These are phyloP conservation scores for Endothia cerciana DNA, from an alignment of 2,329 filamentous ascomycete species.

Conservation along the genomic window DNA sequence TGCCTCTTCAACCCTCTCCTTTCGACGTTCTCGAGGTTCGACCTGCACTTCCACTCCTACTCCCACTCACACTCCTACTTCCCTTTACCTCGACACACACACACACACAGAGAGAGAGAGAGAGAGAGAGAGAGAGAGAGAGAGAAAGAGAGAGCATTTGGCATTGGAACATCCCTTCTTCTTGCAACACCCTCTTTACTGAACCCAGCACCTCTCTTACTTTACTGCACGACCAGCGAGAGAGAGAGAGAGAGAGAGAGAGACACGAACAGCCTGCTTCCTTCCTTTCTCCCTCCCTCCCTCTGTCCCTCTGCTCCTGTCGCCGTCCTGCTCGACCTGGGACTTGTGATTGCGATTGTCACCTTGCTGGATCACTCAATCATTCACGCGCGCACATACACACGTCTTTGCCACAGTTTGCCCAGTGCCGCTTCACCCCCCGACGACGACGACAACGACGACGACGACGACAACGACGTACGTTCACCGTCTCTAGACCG, in stretches of 20 bases:
- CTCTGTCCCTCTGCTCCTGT: not conserved
- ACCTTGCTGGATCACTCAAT: not conserved
- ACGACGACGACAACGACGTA: not conserved
- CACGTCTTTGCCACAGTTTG: not conserved
- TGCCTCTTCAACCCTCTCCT: not conserved
- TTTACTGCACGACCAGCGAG: too few species aligned
- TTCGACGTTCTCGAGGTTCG: not conserved
- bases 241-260: too few species aligned
- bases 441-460: too few species aligned
- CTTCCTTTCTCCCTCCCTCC: not conserved
- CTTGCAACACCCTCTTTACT: too few species aligned
- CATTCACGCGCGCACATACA: not conserved
- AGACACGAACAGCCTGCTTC: too few species aligned
- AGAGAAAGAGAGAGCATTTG: too few species aligned
- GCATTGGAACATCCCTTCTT: not conserved
- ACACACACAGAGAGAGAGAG: too few species aligned
- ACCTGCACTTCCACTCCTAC: not conserved
- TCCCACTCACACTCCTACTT: not conserved
- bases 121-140: too few species aligned
- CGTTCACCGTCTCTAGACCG: constrained; percentile 1
- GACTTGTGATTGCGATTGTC: not conserved
- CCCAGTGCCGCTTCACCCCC: not conserved
- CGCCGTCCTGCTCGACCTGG: not conserved
- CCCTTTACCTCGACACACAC: not conserved
- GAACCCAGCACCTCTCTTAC: too few species aligned